Conservation (phyloP, 371 early-diverging fungal genomes). For the Phascolomyces articulosus region DNA sequence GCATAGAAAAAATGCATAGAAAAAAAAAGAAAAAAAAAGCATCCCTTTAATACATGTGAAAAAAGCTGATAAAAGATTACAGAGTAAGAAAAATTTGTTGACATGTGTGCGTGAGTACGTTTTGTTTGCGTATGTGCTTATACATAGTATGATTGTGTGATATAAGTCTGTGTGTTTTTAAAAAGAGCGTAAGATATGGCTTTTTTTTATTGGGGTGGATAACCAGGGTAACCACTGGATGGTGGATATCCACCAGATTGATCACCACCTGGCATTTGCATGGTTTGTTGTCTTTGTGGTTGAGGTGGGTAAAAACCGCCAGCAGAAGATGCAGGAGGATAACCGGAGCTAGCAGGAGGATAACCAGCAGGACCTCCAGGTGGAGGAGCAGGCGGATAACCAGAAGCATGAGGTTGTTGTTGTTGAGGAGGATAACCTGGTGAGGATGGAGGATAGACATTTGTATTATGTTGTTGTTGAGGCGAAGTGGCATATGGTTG, state of each 20-base stretch:
- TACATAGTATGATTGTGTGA: neutral
- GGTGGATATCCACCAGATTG: neutral
- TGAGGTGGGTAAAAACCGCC: conserved; percentile 12
- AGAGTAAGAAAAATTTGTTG: neutral
- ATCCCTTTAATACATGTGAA: neutral
- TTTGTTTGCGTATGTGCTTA: neutral
- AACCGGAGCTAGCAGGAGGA: neutral
- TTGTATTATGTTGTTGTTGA: conserved; percentile 1
- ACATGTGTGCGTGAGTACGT: neutral
- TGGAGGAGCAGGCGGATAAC: neutral
- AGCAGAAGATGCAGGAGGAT: neutral
- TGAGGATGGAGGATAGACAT: neutral
- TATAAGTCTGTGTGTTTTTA: too few species aligned
- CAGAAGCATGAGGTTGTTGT: neutral
- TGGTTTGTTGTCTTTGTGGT: conserved; percentile 2
- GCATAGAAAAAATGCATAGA: neutral
- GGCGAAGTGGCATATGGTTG: neutral
- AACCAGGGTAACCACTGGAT: neutral
- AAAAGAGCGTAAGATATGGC: neutral
- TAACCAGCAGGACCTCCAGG: neutral
- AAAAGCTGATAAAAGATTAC: neutral
- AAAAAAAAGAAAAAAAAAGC: neutral
- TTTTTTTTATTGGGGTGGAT: conserved; percentile 13
- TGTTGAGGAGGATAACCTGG: conserved; percentile 3
- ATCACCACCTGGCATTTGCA: neutral